phyloP scores from a whole-genome alignment of 2,329 filamentous ascomycete species.

The Penicillium sp. region DNA sequence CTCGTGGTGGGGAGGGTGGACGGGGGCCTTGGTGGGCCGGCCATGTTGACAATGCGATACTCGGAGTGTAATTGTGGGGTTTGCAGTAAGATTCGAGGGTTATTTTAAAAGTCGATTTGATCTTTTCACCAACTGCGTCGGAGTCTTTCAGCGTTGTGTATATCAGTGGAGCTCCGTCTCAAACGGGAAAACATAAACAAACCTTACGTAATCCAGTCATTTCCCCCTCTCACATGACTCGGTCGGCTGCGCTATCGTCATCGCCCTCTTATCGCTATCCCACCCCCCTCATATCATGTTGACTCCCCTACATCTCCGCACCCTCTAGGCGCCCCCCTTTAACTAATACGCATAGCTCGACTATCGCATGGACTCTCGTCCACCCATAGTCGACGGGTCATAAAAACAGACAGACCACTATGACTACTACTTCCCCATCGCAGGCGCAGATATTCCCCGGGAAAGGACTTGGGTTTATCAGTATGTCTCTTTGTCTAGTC shows the following conservation, averaged over 20 bases:
- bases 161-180: slow-evolving; percentile 13
- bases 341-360: not conserved
- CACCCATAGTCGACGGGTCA: not conserved
- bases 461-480: slow-evolving; percentile 64
- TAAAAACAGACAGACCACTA: slow-evolving; percentile 25
- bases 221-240: slow-evolving; percentile 25
- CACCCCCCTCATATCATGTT: slow-evolving; percentile 3
- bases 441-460: slow-evolving; percentile 65
- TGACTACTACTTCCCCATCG: slow-evolving; percentile 37
- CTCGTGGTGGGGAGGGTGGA: slow-evolving; percentile 49
- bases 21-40: slow-evolving; percentile 54
- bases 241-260: slow-evolving; percentile 10
- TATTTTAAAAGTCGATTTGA: not conserved
- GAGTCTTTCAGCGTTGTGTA: slow-evolving; percentile 4
- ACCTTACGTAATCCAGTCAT: slow-evolving; percentile 19
- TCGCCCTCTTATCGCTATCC: slow-evolving; percentile 5
- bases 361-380: not conserved
- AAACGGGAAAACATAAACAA: slow-evolving; percentile 24
- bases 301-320: not conserved
- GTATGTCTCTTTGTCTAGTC: slow-evolving; percentile 33
- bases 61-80: not conserved
- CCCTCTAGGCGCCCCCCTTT: not conserved
- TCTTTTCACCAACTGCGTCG: not conserved
- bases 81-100: not conserved
- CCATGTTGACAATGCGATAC: slow-evolving; percentile 45